Conservation (phyloP, 805 yeast species). For the Starmerella scarabaei region DNA sequence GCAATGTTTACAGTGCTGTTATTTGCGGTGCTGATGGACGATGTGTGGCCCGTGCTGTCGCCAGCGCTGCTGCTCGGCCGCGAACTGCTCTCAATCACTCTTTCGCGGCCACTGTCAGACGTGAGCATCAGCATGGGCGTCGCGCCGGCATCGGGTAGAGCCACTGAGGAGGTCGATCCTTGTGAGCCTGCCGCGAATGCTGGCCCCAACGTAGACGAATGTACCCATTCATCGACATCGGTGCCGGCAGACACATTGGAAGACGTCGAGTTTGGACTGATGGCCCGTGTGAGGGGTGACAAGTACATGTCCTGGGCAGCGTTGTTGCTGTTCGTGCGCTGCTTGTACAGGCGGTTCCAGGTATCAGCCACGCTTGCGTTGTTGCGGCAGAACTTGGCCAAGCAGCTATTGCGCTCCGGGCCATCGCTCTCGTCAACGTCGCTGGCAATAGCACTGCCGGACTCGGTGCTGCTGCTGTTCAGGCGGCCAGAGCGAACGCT, state of each 20-base stretch:
- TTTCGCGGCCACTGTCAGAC: constrained; percentile 4
- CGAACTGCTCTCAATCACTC: neutral
- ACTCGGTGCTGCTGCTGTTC: neutral
- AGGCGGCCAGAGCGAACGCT: too few species aligned
- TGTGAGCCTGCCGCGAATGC: neutral
- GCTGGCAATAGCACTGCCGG: neutral
- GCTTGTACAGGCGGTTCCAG: constrained; percentile 11
- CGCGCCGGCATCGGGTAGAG: neutral
- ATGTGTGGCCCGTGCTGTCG: neutral
- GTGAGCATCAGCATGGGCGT: neutral
- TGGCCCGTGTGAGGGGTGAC: neutral
- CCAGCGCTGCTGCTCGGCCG: neutral
- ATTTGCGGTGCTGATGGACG: neutral
- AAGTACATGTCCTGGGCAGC: neutral
- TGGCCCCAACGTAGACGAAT: neutral
- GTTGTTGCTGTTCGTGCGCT: neutral
- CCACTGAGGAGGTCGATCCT: neutral
- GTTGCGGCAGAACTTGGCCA: constrained; percentile 14
- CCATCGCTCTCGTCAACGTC: neutral
- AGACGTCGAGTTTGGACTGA: neutral
- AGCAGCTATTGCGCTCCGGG: neutral
- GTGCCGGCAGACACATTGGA: neutral
- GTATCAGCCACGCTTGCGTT: constrained; percentile 11
- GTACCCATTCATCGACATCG: neutral
- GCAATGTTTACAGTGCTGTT: neutral